phyloP scores from a whole-genome alignment of 192 early-diverging fungal species.

The Podochytrium sp. region DNA sequence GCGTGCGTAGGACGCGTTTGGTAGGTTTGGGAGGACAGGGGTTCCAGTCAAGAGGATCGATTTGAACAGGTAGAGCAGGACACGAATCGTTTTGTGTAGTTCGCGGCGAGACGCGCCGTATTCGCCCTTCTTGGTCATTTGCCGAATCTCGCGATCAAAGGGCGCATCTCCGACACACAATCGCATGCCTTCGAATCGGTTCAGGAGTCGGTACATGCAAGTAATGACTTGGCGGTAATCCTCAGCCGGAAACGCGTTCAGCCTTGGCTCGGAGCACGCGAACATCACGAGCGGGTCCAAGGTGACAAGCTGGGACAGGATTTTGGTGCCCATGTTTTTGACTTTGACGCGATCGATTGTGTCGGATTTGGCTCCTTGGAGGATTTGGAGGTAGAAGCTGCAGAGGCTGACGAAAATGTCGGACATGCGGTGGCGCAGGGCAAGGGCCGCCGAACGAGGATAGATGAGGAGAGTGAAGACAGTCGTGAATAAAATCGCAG shows the following conservation, averaged over 20 bases:
- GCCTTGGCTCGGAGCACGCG: slow-evolving; percentile 14
- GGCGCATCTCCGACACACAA: not conserved
- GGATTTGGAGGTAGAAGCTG: slow-evolving; percentile 10
- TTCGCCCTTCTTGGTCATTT: not conserved
- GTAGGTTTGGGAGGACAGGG: slow-evolving; percentile 10
- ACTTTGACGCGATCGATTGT: not conserved
- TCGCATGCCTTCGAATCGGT: slow-evolving; percentile 15
- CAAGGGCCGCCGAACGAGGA: slow-evolving; percentile 16
- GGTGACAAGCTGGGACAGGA: slow-evolving; percentile 7
- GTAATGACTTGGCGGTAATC: slow-evolving; percentile 23
- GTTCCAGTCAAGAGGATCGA: slow-evolving; percentile 18
- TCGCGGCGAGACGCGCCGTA: not conserved
- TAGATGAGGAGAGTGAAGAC: slow-evolving; percentile 23
- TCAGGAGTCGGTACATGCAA: not conserved
- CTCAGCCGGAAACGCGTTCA: slow-evolving; percentile 12
- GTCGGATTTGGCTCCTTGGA: not conserved
- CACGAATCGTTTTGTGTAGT: slow-evolving; percentile 12
- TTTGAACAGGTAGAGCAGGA: slow-evolving; percentile 20
- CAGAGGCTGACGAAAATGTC: not conserved
- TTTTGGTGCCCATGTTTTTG: not conserved
- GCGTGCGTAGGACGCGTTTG: slow-evolving; percentile 10
- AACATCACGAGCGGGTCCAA: slow-evolving; percentile 19
- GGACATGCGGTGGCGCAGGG: not conserved
- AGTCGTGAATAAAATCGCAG: slow-evolving; percentile 12
- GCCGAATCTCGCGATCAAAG: slow-evolving; percentile 5